Percentiles rank a stretch among this genome's conserved stretches.
Conservation (phyloP, 495 filamentous ascomycete genomes). For the Pseudevernia furfuracea region DNA sequence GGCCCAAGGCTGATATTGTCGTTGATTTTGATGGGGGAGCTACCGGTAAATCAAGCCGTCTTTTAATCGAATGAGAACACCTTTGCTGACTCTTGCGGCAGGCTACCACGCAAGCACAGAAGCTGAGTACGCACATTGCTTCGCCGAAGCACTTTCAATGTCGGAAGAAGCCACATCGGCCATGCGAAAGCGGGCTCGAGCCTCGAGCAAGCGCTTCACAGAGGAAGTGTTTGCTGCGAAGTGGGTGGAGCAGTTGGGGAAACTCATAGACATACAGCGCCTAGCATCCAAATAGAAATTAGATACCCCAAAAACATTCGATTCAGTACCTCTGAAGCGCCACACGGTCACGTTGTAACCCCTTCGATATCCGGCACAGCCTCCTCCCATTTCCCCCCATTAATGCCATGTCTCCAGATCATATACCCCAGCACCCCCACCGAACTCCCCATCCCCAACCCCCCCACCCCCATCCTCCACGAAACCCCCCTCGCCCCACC, state of each 20-base stretch:
- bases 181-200: conserved; percentile 65
- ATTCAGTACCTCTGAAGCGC: not conserved
- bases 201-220: conserved; percentile 72
- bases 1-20: conserved; percentile 89
- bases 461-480: conserved; percentile 30
- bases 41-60: conserved; percentile 46
- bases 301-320: not conserved
- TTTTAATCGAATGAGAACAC: not conserved
- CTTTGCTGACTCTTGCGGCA: conserved; percentile 24
- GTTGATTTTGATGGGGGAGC: conserved; percentile 64
- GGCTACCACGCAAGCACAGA: conserved; percentile 78
- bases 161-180: conserved; percentile 55
- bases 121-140: conserved; percentile 69
- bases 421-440: conserved; percentile 12
- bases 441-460: conserved; percentile 8
- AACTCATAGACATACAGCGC: conserved; percentile 50
- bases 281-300: conserved; percentile 3
- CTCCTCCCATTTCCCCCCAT: conserved; percentile 15
- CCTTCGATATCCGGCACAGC: not conserved
- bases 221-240: conserved; percentile 73
- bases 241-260: conserved; percentile 67
- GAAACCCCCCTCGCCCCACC: conserved; percentile 31
- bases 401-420: conserved; percentile 9
- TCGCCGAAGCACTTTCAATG: conserved; percentile 65
- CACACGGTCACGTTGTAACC: not conserved